These are phyloP conservation scores for Serendipita sp. DNA, from an alignment of 768 basidiomycete species.

Conservation along the genomic window DNA sequence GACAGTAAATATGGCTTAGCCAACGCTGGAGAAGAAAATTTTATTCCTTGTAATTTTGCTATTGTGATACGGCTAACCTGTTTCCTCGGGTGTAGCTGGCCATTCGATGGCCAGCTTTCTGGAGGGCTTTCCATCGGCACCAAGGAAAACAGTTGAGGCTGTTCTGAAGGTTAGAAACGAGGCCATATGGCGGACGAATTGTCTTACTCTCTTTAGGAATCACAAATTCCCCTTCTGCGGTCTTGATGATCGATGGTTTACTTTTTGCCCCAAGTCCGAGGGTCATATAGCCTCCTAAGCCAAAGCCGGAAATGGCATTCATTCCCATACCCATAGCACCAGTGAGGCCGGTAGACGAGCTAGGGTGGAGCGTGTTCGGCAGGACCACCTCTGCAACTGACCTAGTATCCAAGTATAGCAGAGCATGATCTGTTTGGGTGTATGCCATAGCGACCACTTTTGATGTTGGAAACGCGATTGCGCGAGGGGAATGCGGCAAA, in stretches of 20 bases:
- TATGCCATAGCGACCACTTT: constrained; percentile 60
- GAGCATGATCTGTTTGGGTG: constrained; percentile 56
- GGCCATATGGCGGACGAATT: no score
- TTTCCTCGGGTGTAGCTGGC: constrained; percentile 70
- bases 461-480: constrained; percentile 53
- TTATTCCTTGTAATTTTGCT: not conserved
- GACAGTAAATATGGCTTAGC: constrained; percentile 66
- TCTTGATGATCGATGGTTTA: constrained; percentile 42
- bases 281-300: constrained; percentile 73
- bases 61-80: constrained; percentile 28
- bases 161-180: not conserved
- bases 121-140: constrained; percentile 38
- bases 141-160: constrained; percentile 59
- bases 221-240: constrained; percentile 46
- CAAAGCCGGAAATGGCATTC: constrained; percentile 62
- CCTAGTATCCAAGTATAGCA: constrained; percentile 51
- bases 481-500: constrained; percentile 81
- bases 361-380: constrained; percentile 20
- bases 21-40: constrained; percentile 30
- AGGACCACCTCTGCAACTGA: constrained; percentile 34
- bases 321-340: constrained; percentile 34
- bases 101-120: constrained; percentile 42
- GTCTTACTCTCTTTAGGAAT: constrained; percentile 65
- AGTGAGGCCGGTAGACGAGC: constrained; percentile 22
- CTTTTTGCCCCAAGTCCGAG: constrained; percentile 59